A percentile compares a stretch with the other conserved stretches of the same genome.
Conservation (phyloP, 2,329 filamentous ascomycete species). For the Aspergillus sclerotialis region DNA sequence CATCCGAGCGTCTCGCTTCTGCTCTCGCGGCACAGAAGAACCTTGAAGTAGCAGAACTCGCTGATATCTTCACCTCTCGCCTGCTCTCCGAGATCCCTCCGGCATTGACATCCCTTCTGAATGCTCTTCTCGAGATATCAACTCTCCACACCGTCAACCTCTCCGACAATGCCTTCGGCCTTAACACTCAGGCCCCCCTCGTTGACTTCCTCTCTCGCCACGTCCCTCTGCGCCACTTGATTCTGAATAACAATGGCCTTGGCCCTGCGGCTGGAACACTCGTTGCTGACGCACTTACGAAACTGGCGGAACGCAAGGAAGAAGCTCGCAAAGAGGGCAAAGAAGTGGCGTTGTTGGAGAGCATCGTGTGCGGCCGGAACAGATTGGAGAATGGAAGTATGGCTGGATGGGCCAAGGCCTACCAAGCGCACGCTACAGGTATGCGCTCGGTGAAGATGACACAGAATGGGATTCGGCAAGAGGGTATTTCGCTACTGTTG, state of each 20-base stretch:
- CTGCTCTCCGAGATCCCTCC: constrained; percentile 89
- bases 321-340: constrained; percentile 56
- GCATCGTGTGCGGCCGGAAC: constrained; percentile 95
- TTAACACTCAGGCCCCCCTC: constrained; percentile 88
- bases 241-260: constrained; percentile 97
- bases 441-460: constrained; percentile 92
- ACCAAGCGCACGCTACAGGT: constrained; percentile 67
- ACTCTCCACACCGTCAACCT: constrained; percentile 88
- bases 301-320: constrained; percentile 77
- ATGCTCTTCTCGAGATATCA: constrained; percentile 75
- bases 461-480: constrained; percentile 92
- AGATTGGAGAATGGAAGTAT: constrained; percentile 93
- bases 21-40: constrained; percentile 78
- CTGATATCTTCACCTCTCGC: constrained; percentile 95
- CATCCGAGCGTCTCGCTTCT: constrained; percentile 76
- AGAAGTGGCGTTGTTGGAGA: constrained; percentile 77
- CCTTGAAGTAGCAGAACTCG: constrained; percentile 76
- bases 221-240: constrained; percentile 83
- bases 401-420: constrained; percentile 87
- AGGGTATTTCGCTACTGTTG: constrained; percentile 79
- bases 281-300: constrained; percentile 78
- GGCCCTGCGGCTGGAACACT: constrained; percentile 85
- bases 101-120: constrained; percentile 77
- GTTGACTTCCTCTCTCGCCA: constrained; percentile 86
- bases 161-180: constrained; percentile 95